Conservation (phyloP, 768 basidiomycete genomes). For the Lentinula guzmanii region DNA sequence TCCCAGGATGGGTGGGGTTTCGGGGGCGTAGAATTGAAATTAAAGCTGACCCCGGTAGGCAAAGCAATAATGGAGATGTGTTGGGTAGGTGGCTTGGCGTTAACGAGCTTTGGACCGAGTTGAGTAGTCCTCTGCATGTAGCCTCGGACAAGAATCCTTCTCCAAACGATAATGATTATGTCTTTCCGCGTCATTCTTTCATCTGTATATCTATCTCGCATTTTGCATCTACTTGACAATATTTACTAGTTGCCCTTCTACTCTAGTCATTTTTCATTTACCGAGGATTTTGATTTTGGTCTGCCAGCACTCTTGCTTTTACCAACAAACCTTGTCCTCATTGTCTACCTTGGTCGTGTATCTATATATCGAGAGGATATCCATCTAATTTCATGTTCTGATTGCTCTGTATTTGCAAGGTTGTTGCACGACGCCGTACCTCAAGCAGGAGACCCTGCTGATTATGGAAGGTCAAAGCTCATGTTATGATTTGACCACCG, state of each 20-base stretch:
- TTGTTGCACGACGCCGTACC: too few relatives aligned
- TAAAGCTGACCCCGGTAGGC: conserved; percentile 45
- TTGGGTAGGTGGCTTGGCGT: conserved; percentile 46
- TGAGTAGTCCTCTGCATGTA: conserved; percentile 18
- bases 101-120: conserved; percentile 41
- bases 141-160: conserved; percentile 1
- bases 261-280: neutral
- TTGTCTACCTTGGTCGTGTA: neutral
- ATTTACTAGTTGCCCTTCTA: neutral
- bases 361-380: neutral
- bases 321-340: neutral
- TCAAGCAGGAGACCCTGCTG: too few relatives aligned
- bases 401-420: too few relatives aligned
- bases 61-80: conserved; percentile 52
- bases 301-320: neutral
- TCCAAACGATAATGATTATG: neutral
- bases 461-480: too few relatives aligned
- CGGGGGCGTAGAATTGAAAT: neutral
- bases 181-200: neutral
- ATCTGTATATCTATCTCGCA: conserved; percentile 3
- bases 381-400: too few relatives aligned
- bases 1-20: neutral
- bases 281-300: neutral
- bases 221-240: neutral
- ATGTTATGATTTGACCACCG: neutral